These are phyloP conservation scores for Rubia balearica DNA, from an alignment of 305 asterid species.

Conservation along the genomic window DNA sequence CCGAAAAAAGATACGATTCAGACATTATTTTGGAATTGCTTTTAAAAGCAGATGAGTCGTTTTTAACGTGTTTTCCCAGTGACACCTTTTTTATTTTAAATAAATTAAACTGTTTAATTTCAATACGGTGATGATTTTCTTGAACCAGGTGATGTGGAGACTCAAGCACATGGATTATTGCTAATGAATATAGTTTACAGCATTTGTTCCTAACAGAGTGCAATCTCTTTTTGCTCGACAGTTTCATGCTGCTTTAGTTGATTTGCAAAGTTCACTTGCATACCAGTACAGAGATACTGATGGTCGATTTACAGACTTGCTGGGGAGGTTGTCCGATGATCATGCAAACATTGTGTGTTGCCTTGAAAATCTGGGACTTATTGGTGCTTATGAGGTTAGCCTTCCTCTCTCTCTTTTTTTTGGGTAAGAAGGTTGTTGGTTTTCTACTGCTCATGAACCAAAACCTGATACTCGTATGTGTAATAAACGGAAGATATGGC, in stretches of 20 bases:
- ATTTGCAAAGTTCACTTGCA: slow-evolving; percentile 29
- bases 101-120: background rate
- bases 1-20: background rate
- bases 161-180: background rate
- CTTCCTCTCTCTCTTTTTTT: background rate
- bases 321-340: slow-evolving; percentile 42
- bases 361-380: slow-evolving; percentile 74
- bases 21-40: background rate
- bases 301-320: slow-evolving; percentile 29
- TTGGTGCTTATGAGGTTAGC: slow-evolving; percentile 73
- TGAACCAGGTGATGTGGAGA: background rate
- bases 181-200: background rate
- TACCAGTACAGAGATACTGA: slow-evolving; percentile 27
- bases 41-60: background rate
- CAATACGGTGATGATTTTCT: background rate
- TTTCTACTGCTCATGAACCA: background rate
- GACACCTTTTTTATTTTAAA: background rate
- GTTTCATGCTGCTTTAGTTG: slow-evolving; percentile 53
- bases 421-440: background rate
- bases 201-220: background rate
- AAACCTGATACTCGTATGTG: background rate
- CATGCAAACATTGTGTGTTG: slow-evolving; percentile 49
- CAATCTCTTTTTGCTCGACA: slow-evolving; percentile 24
- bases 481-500: background rate
- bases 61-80: background rate